Conservation (phyloP, 495 filamentous ascomycete genomes). For the Aspergillus nanangensis region DNA sequence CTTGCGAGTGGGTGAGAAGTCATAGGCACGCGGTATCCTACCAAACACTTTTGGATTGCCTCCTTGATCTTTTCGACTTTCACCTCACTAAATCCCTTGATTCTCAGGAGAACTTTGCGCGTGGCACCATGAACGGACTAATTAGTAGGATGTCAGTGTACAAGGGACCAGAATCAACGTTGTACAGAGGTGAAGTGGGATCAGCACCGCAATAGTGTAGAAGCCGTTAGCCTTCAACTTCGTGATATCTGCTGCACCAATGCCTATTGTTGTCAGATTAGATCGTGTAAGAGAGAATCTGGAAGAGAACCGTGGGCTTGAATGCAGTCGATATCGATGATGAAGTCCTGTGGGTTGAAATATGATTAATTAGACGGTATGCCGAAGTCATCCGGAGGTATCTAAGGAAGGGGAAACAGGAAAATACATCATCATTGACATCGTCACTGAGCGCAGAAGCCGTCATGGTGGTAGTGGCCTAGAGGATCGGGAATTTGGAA, state of each 20-base stretch:
- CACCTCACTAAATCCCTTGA: constrained; percentile 76
- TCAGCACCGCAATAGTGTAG: constrained; percentile 62
- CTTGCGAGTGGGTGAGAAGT: too few species aligned
- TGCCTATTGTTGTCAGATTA: constrained; percentile 38
- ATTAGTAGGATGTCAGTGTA: constrained; percentile 2
- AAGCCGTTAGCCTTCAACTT: constrained; percentile 69
- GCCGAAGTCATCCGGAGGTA: not conserved
- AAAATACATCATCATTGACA: constrained; percentile 49
- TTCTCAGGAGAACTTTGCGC: constrained; percentile 61
- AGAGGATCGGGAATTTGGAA: too few species aligned
- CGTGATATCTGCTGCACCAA: constrained; percentile 68
- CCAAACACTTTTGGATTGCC: constrained; percentile 66
- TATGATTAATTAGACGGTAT: not conserved
- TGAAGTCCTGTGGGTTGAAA: constrained; percentile 40
- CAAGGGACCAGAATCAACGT: not conserved
- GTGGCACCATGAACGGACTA: constrained; percentile 66
- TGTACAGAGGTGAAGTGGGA: not conserved
- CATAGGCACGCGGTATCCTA: too few species aligned
- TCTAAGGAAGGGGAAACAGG: not conserved
- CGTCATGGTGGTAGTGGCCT: constrained; percentile 32
- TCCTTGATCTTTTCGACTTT: constrained; percentile 84
- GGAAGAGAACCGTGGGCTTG: constrained; percentile 62
- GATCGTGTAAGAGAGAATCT: not conserved
- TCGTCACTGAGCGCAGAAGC: constrained; percentile 49
- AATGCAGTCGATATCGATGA: constrained; percentile 71